Evolutionary conservation across 2,329 filamentous ascomycete genomes (phyloP), one percentile per base, ranked within the genome.

Genomic region (Aspergillus versicolor): DNA sequence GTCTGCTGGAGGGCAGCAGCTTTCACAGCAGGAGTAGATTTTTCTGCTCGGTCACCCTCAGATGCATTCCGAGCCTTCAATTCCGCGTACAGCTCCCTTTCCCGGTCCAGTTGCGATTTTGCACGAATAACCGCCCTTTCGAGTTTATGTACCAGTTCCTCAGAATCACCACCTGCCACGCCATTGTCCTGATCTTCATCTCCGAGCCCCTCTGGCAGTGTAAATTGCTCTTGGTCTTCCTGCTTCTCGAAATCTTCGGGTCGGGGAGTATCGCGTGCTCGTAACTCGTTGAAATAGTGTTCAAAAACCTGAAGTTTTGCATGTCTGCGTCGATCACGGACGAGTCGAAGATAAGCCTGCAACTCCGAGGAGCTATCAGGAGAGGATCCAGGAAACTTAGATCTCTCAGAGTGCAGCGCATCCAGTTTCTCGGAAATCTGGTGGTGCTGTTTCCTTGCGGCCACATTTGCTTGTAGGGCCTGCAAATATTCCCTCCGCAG

Each of bases 251-350:
- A 58, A 46, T 66, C 64, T n/a, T 63, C 63, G 8, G 63, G 46
- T 15, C 52, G 48, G 4, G 55, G 57, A 8, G 54, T 57, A 30
- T 71, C 65, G 32, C 68, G 70, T n/a, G 56, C 52, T 48, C 72
- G 70, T 4, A 79, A 68, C 46, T 77, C 73, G 24, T 77, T 73
- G 5, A 82, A 62, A 45, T 79, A 75, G 22, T 75, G 71, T 49
- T 79, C 75, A 32, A 81, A 77, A 17, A 81, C 71, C 49, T 78
- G 74, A 2, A 82, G 67, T 57, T 79, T 79, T 47, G 72, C 70
- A 60, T 76, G 72, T n/a, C 73, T 74, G 15, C 74, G 73, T 37
- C 77, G 77, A 57, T 80, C 76, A 40, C 73, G 77, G 21, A 81
- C 71, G 17, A 82, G 70, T 19, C 68, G 58, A 13, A 81, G 68